Base-by-base conservation (phyloP, 2,329 filamentous ascomycete genomes). In the Cladophialophora psammophila region DNA sequence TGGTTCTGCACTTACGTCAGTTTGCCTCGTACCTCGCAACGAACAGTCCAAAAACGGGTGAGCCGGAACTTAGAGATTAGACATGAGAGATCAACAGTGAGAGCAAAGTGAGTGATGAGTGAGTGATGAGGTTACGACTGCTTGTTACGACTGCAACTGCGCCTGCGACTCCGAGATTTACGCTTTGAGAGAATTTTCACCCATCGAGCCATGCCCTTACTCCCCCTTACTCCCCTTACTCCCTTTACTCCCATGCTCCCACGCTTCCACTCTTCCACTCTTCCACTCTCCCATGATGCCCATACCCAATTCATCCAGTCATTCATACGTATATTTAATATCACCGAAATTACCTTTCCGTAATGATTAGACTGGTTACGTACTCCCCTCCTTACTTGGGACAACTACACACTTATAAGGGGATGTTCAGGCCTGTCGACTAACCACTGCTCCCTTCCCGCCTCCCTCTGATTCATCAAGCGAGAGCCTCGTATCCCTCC, bases 341-440 rank as follows among this genome's bases (percentile, higher is more conserved):
- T 26, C 2, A 26, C 26, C 26, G 2, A 26, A 2, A 26, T 26
- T 26, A 26, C 26, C 26, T 26, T 26, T 26, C 26, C 26, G 26
- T 26, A 2, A 26, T 26, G 3, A 26, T 26, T 26, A 26, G 26
- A 26, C 26, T 26, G 26, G 26, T 26, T 26, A 26, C 26, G 26
- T 26, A 3, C 10, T 26, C 18, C 45, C 45, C 8, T 45, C 3
- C 42, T 45, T 26, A 50, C 10, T 50, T 12, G 26, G 45, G 10
- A 18, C 20, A 50, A 10, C n/a, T 48, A 20, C 42, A n/a, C 7
- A 18, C 42, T 20, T 48, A 8, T 48, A 48, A 6, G 42, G 42
- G 20, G n/a, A 48, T 48, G 42, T 48, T 48, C n/a, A 48, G 42
- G n/a, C 42, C 42, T 15, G 42, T 48, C 42, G n/a, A 50, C 45